phyloP scores from a whole-genome alignment of 768 basidiomycete species.

The Cubamyces sp. region DNA sequence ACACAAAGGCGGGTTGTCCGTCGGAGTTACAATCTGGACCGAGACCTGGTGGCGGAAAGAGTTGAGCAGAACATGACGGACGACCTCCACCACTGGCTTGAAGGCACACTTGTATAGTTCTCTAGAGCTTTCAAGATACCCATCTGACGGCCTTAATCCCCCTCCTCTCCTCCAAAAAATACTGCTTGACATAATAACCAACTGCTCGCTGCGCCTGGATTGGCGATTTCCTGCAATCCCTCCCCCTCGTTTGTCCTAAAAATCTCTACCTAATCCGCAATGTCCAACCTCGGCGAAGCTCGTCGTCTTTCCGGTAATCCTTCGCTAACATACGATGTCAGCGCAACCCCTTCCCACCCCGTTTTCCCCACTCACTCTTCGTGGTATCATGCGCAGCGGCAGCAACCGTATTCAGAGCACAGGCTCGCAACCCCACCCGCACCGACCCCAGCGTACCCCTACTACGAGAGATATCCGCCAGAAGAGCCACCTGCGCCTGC shows the following conservation, averaged over 20 bases:
- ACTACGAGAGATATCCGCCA: constrained; percentile 57
- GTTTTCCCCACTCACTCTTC: constrained; percentile 18
- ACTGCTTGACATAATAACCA: constrained; percentile 19
- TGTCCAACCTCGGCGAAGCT: constrained; percentile 18
- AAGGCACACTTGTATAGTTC: constrained; percentile 16
- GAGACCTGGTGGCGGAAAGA: constrained; percentile 22
- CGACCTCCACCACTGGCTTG: constrained; percentile 19
- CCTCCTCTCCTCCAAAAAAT: constrained; percentile 7
- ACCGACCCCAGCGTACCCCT: constrained; percentile 44
- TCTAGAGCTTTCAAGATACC: constrained; percentile 23
- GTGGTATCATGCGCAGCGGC: constrained; percentile 22
- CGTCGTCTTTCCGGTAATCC: constrained; percentile 24
- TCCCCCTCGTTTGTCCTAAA: constrained; percentile 18
- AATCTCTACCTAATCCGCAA: constrained; percentile 16
- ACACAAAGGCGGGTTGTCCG: neutral
- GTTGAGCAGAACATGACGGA: constrained; percentile 18
- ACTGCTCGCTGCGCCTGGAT: constrained; percentile 1
- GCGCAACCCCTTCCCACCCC: constrained; percentile 25
- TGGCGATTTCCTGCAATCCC: neutral
- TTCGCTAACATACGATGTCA: constrained; percentile 44
- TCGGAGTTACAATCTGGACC: constrained; percentile 7
- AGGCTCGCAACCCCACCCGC: constrained; percentile 56
- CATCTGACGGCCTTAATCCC: constrained; percentile 6
- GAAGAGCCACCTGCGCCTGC: constrained; percentile 32
- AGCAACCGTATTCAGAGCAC: constrained; percentile 26